phyloP scores from a whole-genome alignment of 768 basidiomycete genomes.

The Peribolospora kevripleyi region DNA sequence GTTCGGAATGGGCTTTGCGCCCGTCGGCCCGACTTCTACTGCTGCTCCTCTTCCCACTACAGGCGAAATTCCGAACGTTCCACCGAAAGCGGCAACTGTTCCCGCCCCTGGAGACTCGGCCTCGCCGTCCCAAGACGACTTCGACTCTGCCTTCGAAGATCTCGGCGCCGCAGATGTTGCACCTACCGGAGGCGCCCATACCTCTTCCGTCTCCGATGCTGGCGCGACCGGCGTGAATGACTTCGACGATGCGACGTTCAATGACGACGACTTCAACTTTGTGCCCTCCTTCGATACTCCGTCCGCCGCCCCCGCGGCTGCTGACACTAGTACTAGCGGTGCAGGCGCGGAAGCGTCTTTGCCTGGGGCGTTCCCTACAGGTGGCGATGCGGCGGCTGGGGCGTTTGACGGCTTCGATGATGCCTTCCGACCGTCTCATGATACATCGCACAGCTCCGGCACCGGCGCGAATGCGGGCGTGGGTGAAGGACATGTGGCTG shows the following conservation, averaged over 20 bases:
- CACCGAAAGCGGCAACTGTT: constrained; percentile 4
- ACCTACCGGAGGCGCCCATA: constrained; percentile 4
- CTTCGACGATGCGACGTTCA: constrained; percentile 15
- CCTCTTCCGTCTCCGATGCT: not conserved
- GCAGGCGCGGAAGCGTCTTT: constrained; percentile 8
- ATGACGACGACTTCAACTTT: constrained; percentile 18
- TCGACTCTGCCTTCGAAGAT: constrained; percentile 14
- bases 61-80: not conserved
- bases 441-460: not conserved
- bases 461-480: not conserved
- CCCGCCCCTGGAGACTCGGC: constrained; percentile 26
- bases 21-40: too few species aligned
- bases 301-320: not conserved
- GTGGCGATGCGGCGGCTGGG: too few species aligned
- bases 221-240: constrained; percentile 3
- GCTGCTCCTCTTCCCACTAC: too few species aligned
- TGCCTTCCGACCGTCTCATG: constrained; percentile 16
- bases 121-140: constrained; percentile 12
- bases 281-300: constrained; percentile 13
- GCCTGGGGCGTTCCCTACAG: constrained; percentile 20
- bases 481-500: too few species aligned
- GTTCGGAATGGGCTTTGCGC: too few species aligned
- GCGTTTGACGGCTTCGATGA: constrained; percentile 20
- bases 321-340: not conserved
- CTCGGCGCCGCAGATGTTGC: not conserved